Conservation (phyloP, 2,329 filamentous ascomycete genomes). For the Sclerotinia spermophila region DNA sequence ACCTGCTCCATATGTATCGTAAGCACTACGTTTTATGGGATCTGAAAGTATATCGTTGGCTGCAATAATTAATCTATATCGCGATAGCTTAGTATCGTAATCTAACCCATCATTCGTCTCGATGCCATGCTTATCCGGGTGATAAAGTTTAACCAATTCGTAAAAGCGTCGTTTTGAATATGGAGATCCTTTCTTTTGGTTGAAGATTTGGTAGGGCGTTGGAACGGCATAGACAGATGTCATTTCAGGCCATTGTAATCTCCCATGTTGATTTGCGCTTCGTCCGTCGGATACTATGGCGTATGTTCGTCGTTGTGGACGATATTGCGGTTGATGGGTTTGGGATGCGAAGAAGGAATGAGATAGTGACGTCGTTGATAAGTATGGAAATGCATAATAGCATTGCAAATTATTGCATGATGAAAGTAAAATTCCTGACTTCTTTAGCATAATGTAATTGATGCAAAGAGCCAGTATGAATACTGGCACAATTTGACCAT, state of each 20-base stretch:
- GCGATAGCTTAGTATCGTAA: conserved; percentile 67
- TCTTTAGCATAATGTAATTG: conserved; percentile 44
- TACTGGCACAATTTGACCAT: conserved; percentile 5
- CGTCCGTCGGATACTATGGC: conserved; percentile 39
- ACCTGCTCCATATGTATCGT: conserved; percentile 77
- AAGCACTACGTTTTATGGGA: conserved; percentile 71
- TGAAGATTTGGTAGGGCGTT: conserved; percentile 88
- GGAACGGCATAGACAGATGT: conserved; percentile 32
- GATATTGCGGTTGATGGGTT: conserved; percentile 2
- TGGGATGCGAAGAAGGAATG: conserved; percentile 8
- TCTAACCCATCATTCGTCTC: conserved; percentile 47
- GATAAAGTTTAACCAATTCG: conserved; percentile 91
- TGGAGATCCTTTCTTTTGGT: conserved; percentile 53
- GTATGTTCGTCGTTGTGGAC: conserved; percentile 36
- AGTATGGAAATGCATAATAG: conserved; percentile 38
- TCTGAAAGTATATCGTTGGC: conserved; percentile 87
- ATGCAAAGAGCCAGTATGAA: background rate
- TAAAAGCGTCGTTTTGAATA: conserved; percentile 87
- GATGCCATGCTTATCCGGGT: conserved; percentile 66
- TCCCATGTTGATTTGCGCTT: conserved; percentile 38
- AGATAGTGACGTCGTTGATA: conserved; percentile 35
- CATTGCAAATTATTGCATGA: conserved; percentile 35
- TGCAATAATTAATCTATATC: conserved; percentile 83
- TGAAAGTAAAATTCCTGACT: conserved; percentile 40
- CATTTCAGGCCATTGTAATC: conserved; percentile 35